Evolutionary conservation across 768 basidiomycete species (phyloP).

Genomic region (Leccinum rimulosum): DNA sequence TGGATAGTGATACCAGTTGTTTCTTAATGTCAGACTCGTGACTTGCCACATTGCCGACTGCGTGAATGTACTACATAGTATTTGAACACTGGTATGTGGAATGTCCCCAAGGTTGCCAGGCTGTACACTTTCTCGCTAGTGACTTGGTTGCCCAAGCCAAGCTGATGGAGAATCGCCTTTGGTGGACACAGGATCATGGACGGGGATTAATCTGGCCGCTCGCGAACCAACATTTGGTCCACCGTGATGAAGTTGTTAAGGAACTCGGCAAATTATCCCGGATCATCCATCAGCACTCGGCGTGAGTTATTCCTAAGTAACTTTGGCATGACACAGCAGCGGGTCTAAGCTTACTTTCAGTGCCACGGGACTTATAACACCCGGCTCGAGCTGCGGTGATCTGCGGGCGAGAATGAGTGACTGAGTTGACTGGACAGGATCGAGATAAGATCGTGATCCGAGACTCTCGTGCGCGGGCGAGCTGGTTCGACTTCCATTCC

Average conservation of each 20-base stretch:
- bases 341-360: not conserved
- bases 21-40: not conserved
- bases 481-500: constrained; percentile 16
- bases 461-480: not conserved
- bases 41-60: not conserved
- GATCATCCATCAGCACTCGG: not conserved
- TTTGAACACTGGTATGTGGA: not conserved
- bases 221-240: too few species aligned
- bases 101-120: not conserved
- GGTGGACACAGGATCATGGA: not conserved
- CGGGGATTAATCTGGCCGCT: not conserved
- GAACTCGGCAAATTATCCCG: too few species aligned
- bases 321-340: not conserved
- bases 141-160: not conserved
- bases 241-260: too few species aligned
- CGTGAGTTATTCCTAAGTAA: not conserved
- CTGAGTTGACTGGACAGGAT: not conserved
- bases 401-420: not conserved
- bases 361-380: not conserved
- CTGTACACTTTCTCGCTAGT: not conserved
- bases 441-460: not conserved
- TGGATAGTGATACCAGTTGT: not conserved
- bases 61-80: too few species aligned
- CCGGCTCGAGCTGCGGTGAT: not conserved
- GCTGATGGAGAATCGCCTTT: not conserved